Evolutionary conservation across 139 green algal species (phyloP).

Genomic region (Chlamydomonas eustigma): DNA sequence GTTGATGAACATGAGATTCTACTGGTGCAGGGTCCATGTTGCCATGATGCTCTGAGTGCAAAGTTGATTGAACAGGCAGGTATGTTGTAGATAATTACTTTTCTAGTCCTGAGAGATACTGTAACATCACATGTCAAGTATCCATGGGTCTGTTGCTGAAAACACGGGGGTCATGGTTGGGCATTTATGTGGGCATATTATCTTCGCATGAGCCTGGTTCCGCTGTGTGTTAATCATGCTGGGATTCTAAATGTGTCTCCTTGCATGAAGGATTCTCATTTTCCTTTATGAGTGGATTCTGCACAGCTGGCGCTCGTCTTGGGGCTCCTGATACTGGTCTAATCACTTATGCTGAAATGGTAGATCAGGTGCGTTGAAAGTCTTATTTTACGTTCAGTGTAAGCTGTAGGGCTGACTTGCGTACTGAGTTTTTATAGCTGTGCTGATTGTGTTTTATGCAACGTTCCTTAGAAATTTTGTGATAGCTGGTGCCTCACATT

Average conservation of each 20-base stretch:
- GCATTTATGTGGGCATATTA: neutral
- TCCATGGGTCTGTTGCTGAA: slow-evolving; percentile 3
- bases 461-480: neutral
- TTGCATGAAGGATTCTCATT: slow-evolving; percentile 60
- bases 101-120: neutral
- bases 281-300: slow-evolving; percentile 89
- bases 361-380: slow-evolving; percentile 55
- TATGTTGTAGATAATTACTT: no score
- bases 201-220: neutral
- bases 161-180: neutral
- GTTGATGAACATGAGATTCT: no score
- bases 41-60: slow-evolving; percentile 76
- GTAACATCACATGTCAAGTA: neutral
- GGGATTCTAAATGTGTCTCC: neutral
- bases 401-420: neutral
- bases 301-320: slow-evolving; percentile 62
- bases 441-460: neutral
- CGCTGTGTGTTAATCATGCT: neutral
- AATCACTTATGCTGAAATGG: slow-evolving; percentile 82
- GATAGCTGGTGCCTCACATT: no score
- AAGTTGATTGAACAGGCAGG: slow-evolving; percentile 71
- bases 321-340: slow-evolving; percentile 80
- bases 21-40: slow-evolving; percentile 71
- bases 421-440: neutral
- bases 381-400: neutral